Evolutionary conservation across 768 basidiomycete genomes (phyloP).

Genomic region (Agrocybe pediades): DNA sequence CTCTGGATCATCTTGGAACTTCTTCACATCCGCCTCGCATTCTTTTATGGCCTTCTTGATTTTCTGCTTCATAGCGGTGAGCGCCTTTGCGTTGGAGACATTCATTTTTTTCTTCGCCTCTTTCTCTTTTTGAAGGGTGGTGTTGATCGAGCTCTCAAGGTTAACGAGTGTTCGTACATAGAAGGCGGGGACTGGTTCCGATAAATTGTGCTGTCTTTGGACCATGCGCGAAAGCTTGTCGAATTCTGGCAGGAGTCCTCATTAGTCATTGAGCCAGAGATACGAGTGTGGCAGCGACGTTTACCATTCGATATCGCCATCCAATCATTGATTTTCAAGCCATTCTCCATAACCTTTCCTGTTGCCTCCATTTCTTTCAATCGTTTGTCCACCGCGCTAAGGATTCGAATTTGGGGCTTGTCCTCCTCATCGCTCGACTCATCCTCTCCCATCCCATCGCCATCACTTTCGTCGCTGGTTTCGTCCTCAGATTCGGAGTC

Average conservation of each 20-base stretch:
- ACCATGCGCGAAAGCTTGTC: constrained; percentile 94
- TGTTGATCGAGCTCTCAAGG: constrained; percentile 77
- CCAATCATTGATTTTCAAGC: constrained; percentile 97
- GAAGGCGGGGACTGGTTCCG: constrained; percentile 86
- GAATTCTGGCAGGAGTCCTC: constrained; percentile 62
- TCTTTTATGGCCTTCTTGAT: constrained; percentile 91
- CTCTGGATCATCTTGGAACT: constrained; percentile 85
- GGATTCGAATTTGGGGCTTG: constrained; percentile 68
- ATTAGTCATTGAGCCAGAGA: neutral
- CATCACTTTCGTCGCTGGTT: too few relatives aligned
- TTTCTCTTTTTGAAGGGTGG: constrained; percentile 82
- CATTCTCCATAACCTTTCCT: constrained; percentile 92
- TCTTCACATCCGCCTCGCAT: constrained; percentile 77
- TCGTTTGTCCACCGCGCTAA: constrained; percentile 91
- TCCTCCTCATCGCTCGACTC: constrained; percentile 68
- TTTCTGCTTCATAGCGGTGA: constrained; percentile 98
- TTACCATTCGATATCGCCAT: constrained; percentile 84
- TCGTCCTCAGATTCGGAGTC: constrained; percentile 60
- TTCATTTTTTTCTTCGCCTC: constrained; percentile 97
- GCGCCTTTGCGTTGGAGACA: constrained; percentile 87
- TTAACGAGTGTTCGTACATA: constrained; percentile 74
- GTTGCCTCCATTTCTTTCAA: constrained; percentile 94
- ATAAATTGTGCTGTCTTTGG: constrained; percentile 80
- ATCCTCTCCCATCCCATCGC: constrained; percentile 31
- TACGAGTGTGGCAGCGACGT: constrained; percentile 22